phyloP scores from a whole-genome alignment of 306 rosid species.

The Quercus robur region DNA sequence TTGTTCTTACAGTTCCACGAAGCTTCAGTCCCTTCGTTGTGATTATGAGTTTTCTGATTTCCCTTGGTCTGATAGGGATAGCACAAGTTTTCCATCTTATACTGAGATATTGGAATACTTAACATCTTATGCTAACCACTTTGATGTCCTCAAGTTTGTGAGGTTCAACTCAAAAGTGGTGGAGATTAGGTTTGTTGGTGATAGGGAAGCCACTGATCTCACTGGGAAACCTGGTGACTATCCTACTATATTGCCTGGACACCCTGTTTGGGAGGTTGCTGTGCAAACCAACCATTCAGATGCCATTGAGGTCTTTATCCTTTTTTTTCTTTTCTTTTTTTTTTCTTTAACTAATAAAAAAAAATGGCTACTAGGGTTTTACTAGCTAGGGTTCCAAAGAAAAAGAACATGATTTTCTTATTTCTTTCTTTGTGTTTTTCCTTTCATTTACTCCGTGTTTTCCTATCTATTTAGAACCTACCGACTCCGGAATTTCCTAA shows the following conservation, averaged over 20 bases:
- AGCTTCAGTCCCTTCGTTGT: slow-evolving; percentile 60
- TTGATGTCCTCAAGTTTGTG: slow-evolving; percentile 52
- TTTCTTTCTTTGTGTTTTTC: neutral
- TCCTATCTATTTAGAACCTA: too few species aligned
- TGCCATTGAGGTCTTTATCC: slow-evolving; percentile 48
- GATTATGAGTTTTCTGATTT: slow-evolving; percentile 79
- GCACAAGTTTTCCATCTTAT: slow-evolving; percentile 44
- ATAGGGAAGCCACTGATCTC: slow-evolving; percentile 9
- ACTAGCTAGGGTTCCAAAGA: slow-evolving; percentile 16
- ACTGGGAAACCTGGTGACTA: slow-evolving; percentile 15
- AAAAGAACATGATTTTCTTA: neutral
- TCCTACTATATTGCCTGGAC: slow-evolving; percentile 28
- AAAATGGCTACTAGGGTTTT: too few species aligned
- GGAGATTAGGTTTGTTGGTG: slow-evolving; percentile 39
- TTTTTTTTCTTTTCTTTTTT: neutral
- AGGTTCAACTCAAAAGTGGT: slow-evolving; percentile 69
- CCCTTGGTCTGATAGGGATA: slow-evolving; percentile 63
- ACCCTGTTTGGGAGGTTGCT: slow-evolving; percentile 63
- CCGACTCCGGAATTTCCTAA: too few species aligned
- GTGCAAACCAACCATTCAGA: slow-evolving; percentile 48
- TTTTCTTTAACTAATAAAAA: neutral
- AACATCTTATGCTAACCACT: slow-evolving; percentile 57
- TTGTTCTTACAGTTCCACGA: slow-evolving; percentile 65
- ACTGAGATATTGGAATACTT: slow-evolving; percentile 49
- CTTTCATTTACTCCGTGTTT: too few species aligned